Conservation (phyloP, 495 filamentous ascomycete species). For the Paragyromitra xinjiangensis region DNA sequence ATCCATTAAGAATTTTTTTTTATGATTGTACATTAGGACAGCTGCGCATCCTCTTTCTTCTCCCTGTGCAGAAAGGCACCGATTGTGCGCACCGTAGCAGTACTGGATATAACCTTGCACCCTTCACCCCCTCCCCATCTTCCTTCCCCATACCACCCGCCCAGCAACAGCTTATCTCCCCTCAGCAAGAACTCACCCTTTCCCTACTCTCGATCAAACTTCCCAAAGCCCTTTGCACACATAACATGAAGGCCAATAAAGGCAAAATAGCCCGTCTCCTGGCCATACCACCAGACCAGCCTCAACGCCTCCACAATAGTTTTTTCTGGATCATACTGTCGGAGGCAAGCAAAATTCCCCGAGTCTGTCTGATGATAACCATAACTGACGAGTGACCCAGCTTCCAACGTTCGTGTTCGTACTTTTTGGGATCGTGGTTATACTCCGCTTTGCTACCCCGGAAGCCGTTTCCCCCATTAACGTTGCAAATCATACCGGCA, state of each 20-base stretch:
- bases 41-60: too few relatives aligned
- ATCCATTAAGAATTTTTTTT: too few relatives aligned
- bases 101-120: background rate
- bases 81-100: background rate
- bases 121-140: background rate
- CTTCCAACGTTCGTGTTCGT: background rate
- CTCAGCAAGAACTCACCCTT: background rate
- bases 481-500: background rate
- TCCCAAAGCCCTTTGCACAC: background rate
- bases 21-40: too few relatives aligned
- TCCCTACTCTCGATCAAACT: background rate
- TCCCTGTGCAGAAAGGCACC: too few relatives aligned
- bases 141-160: background rate
- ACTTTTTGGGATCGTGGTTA: background rate
- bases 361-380: background rate
- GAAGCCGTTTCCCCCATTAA: background rate
- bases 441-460: background rate
- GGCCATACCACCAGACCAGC: background rate
- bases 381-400: background rate
- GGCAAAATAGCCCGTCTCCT: background rate
- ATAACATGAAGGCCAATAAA: background rate
- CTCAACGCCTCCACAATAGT: too few relatives aligned
- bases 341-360: background rate
- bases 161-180: background rate
- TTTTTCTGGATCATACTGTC: background rate